Percentiles rank a stretch among this genome's conserved stretches.
phyloP scores from a whole-genome alignment of 306 rosid genomes.

The Albizia julibrissin region DNA sequence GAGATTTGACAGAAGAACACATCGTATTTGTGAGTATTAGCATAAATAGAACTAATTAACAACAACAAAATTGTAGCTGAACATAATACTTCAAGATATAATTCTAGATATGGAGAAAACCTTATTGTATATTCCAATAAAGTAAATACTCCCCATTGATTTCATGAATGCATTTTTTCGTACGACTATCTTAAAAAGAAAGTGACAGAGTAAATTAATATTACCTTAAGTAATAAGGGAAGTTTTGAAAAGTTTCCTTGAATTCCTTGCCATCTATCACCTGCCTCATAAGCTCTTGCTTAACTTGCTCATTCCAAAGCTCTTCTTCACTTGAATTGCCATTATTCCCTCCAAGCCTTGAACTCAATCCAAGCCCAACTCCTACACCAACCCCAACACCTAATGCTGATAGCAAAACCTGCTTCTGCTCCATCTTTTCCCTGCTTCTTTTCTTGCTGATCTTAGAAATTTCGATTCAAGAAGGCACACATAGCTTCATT shows the following conservation, averaged over 20 bases:
- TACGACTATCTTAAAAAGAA: neutral
- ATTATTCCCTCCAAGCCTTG: slow-evolving; percentile 71
- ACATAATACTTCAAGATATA: no score
- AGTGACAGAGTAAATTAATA: neutral
- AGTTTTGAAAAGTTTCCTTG: slow-evolving; percentile 65
- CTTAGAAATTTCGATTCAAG: neutral
- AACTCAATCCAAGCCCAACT: slow-evolving; percentile 82
- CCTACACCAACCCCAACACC: slow-evolving; percentile 96
- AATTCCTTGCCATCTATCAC: slow-evolving; percentile 62
- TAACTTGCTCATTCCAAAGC: slow-evolving; percentile 66
- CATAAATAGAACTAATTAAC: no score
- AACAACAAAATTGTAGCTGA: no score
- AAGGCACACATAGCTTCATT: neutral
- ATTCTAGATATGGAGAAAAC: no score
- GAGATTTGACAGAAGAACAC: neutral
- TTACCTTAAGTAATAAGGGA: slow-evolving; percentile 89
- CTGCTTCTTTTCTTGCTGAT: neutral
- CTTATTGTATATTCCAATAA: no score
- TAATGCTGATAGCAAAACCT: slow-evolving; percentile 84
- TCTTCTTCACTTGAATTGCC: slow-evolving; percentile 52
- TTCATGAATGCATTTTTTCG: neutral
- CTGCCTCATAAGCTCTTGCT: slow-evolving; percentile 62
- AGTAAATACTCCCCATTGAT: no score
- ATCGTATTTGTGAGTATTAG: no score
- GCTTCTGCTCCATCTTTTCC: slow-evolving; percentile 82